Conservation (phyloP, 441 rosid species). For the Erodium texanum region DNA sequence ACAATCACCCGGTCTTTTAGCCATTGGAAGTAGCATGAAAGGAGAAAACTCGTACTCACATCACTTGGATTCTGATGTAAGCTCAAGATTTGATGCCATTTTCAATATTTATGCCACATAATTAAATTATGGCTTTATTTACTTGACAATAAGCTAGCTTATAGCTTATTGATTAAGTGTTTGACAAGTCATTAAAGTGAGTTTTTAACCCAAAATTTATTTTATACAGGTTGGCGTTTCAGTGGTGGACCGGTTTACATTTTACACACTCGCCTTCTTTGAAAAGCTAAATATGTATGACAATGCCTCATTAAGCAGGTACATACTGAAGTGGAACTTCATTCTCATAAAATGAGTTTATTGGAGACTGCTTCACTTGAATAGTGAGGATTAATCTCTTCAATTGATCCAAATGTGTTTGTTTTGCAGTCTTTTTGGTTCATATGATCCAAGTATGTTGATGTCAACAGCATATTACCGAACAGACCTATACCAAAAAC, state of each 20-base stretch:
- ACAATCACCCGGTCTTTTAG: slow-evolving; percentile 91
- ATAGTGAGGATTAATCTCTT: not conserved
- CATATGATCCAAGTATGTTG: slow-evolving; percentile 59
- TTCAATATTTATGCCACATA: not conserved
- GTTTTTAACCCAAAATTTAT: not conserved
- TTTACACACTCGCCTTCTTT: slow-evolving; percentile 87
- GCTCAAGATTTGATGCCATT: slow-evolving; percentile 20
- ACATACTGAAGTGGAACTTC: slow-evolving; percentile 15
- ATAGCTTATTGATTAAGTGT: not conserved
- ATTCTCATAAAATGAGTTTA: slow-evolving; percentile 7
- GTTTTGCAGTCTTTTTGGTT: slow-evolving; percentile 67
- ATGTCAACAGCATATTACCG: slow-evolving; percentile 89
- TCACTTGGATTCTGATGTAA: slow-evolving; percentile 92
- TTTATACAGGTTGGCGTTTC: slow-evolving; percentile 82
- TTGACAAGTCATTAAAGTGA: not conserved
- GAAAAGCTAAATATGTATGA: slow-evolving; percentile 81
- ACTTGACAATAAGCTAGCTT: not conserved
- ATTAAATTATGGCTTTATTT: not conserved
- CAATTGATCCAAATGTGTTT: slow-evolving; percentile 9
- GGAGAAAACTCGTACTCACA: slow-evolving; percentile 97
- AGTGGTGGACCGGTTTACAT: slow-evolving; percentile 92
- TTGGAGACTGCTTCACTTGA: slow-evolving; percentile 11
- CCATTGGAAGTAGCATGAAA: slow-evolving; percentile 93
- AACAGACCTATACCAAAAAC: slow-evolving; percentile 60
- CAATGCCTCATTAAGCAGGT: slow-evolving; percentile 91